Evolutionary conservation across 2,329 filamentous ascomycete species (phyloP).

Genomic region (Colletotrichum eleusines): DNA sequence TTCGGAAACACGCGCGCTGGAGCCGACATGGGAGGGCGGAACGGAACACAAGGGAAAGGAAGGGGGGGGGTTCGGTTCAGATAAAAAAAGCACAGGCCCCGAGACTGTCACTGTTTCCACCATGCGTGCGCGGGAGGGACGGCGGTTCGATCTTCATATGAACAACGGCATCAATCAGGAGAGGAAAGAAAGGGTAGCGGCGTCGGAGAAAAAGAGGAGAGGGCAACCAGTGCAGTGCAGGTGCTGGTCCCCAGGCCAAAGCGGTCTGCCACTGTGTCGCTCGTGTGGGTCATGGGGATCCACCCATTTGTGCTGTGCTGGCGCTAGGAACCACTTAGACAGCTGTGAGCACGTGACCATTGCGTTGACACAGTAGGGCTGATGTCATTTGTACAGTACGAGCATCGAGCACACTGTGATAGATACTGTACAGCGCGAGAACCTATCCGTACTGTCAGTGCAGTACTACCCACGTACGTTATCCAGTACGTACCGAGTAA

Average conservation of each 20-base stretch:
- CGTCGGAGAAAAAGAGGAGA: constrained; percentile 1
- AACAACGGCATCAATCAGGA: neutral
- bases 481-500: too few species aligned
- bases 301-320: constrained; percentile 10
- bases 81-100: constrained; percentile 26
- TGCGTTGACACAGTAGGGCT: constrained; percentile 10
- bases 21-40: constrained; percentile 34
- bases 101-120: constrained; percentile 20
- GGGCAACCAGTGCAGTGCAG: neutral
- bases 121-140: neutral
- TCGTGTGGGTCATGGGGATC: neutral
- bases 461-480: too few species aligned
- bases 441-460: neutral
- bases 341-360: constrained; percentile 41
- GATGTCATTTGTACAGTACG: constrained; percentile 43
- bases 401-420: constrained; percentile 44
- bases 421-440: neutral
- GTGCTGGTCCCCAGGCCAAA: neutral
- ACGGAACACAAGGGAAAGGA: neutral
- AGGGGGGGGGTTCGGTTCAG: constrained; percentile 11
- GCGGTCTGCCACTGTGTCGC: constrained; percentile 1
- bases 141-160: neutral
- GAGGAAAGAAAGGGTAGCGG: neutral
- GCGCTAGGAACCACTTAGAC: constrained; percentile 37
- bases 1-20: constrained; percentile 41